Evolutionary conservation across 1,284 basidiomycete genomes (phyloP).

Genomic region (Boletus austroedulis): DNA sequence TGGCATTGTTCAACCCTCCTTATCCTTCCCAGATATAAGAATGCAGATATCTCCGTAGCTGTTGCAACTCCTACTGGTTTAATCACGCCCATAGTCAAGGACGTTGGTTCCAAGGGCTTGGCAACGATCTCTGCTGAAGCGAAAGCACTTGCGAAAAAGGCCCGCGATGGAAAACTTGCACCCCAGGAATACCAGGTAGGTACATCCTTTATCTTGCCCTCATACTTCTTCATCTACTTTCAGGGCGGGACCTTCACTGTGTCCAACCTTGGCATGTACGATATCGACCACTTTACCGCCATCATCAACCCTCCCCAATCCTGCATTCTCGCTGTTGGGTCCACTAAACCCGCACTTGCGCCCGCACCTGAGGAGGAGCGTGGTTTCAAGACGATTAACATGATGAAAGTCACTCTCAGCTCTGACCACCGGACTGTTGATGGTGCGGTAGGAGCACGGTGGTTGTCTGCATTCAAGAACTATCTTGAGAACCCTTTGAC

Average conservation of each 20-base stretch:
- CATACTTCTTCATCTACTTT: slow-evolving; percentile 2
- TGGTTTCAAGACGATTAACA: slow-evolving; percentile 87
- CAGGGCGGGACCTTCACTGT: slow-evolving; percentile 98
- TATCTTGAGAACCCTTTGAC: slow-evolving; percentile 96
- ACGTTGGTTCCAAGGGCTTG: slow-evolving; percentile 90
- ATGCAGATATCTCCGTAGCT: slow-evolving; percentile 95
- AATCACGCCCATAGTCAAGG: slow-evolving; percentile 97
- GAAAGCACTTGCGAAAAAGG: slow-evolving; percentile 91
- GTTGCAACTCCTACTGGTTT: slow-evolving; percentile 95
- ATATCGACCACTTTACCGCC: slow-evolving; percentile 93
- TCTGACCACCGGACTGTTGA: slow-evolving; percentile 96
- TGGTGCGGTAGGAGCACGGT: slow-evolving; percentile 87
- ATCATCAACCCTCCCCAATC: slow-evolving; percentile 99
- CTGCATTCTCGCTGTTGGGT: slow-evolving; percentile 95
- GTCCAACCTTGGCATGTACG: slow-evolving; percentile 99
- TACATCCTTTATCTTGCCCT: background rate
- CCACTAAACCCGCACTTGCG: slow-evolving; percentile 84
- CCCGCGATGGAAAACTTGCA: slow-evolving; percentile 93
- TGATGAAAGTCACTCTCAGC: slow-evolving; percentile 97
- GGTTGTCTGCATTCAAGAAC: slow-evolving; percentile 93
- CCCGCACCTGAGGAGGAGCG: slow-evolving; percentile 87
- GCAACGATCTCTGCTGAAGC: slow-evolving; percentile 90
- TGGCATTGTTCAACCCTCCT: background rate
- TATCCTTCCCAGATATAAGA: slow-evolving; percentile 71
- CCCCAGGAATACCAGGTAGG: slow-evolving; percentile 92